Evolutionary conservation across 768 basidiomycete species (phyloP).

Genomic region (Boletus tylopilopsis): DNA sequence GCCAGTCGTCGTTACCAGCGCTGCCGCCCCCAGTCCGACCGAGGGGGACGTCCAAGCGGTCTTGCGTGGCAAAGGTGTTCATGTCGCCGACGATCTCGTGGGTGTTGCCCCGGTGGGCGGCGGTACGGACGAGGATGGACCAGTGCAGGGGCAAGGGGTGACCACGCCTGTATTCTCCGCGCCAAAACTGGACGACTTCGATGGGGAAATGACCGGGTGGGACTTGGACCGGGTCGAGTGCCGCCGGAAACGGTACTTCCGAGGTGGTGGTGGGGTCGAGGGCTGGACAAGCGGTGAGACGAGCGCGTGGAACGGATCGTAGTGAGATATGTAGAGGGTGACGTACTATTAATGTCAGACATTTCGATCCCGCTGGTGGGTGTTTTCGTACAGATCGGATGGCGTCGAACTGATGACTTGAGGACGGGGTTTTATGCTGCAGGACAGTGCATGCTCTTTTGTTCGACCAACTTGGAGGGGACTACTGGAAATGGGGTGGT

Average conservation of each 20-base stretch:
- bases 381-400: too few species aligned
- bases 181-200: slow-evolving; percentile 30
- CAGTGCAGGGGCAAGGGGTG: slow-evolving; percentile 26
- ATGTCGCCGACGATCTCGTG: slow-evolving; percentile 29
- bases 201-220: slow-evolving; percentile 17
- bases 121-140: slow-evolving; percentile 25
- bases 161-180: slow-evolving; percentile 15
- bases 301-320: neutral
- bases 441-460: neutral
- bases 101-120: slow-evolving; percentile 17
- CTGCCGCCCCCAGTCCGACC: too few species aligned
- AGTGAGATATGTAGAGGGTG: too few species aligned
- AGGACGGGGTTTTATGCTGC: neutral
- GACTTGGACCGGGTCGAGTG: slow-evolving; percentile 18
- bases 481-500: neutral
- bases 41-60: slow-evolving; percentile 14
- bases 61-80: slow-evolving; percentile 18
- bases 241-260: neutral
- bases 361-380: too few species aligned
- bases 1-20: slow-evolving; percentile 24
- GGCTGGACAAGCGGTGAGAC: slow-evolving; percentile 5
- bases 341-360: too few species aligned
- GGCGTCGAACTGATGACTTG: neutral
- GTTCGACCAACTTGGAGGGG: neutral
- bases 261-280: neutral